Base-by-base conservation (phyloP, 169 alveolate genomes). In the Nephromyces sp. region DNA sequence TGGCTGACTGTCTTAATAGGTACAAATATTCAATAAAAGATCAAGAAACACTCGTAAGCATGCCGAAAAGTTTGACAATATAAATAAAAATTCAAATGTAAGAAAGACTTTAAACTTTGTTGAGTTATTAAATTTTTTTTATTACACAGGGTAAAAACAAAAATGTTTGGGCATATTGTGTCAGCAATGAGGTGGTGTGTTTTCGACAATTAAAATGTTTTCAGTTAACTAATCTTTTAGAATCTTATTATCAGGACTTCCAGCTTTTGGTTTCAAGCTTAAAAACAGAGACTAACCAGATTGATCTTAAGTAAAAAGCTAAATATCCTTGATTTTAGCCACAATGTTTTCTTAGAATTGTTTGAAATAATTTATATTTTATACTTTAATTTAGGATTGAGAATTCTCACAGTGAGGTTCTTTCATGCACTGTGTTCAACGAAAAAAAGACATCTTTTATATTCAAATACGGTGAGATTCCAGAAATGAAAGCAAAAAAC, bases 331-430 rank as follows among this genome's bases (percentile, higher is more conserved):
- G n/a, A n/a, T n/a, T 43, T 43, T 43, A 15, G 57, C 57, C 57
- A 15, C n/a, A n/a, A n/a, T 43, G 57, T 43, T n/a, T 43, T 43
- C n/a, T 43, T 15, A 15, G 57, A 15, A n/a, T 15, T n/a, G 57
- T 43, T n/a, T n/a, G 25, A 43, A 15, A 15, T 15, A 43, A n/a
- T 43, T 43, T 15, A 15, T 43, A 43, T 24, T 28, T 24, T 22
- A 27, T 21, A 0, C 53, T 33, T 21, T 51, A 35, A n/a, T 77
- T 1, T 78, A 82, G 88, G 73, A 69, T 82, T 29, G 83, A 82
- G 64, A 82, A 75, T 25, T 79, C 83, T 28, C 79, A 82, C 51
- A 82, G 88, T 66, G 88, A 82, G 71, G 88, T 82, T 6, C 68
- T 82, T 57, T 82, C 79, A 25, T 82, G 88, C 61, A 68, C 72